phyloP scores from a whole-genome alignment of 2,329 filamentous ascomycete species.

The Penicillium italicum region DNA sequence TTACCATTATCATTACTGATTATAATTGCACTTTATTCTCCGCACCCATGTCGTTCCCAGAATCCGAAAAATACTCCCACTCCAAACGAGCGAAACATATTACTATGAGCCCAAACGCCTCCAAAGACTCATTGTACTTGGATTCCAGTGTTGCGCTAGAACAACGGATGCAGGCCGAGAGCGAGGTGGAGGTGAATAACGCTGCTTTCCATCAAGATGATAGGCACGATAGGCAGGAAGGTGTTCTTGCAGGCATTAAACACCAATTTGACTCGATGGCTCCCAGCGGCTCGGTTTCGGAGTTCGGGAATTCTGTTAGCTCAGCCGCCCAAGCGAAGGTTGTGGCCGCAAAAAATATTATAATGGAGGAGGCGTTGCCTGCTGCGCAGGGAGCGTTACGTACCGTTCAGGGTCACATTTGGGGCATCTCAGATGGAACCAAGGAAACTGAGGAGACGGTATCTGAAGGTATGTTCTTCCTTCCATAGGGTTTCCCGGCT shows the following conservation, averaged over 20 bases:
- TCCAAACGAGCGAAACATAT: neutral
- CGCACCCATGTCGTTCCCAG: neutral
- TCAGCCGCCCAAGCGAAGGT: conserved; percentile 9
- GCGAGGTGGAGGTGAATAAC: neutral
- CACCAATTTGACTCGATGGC: conserved; percentile 9
- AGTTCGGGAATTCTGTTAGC: conserved; percentile 9
- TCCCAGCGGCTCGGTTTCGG: conserved; percentile 1
- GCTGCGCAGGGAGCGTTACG: conserved; percentile 13
- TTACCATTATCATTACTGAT: neutral
- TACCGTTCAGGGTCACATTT: conserved; percentile 8
- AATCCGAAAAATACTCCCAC: neutral
- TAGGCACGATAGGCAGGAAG: neutral
- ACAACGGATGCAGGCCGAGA: neutral
- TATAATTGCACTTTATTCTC: neutral
- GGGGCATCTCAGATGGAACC: neutral
- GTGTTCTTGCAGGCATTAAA: conserved; percentile 4
- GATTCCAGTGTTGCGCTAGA: neutral
- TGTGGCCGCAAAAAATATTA: conserved; percentile 9
- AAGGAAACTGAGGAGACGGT: neutral
- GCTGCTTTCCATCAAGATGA: neutral
- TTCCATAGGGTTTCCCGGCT: neutral
- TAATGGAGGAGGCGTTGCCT: conserved; percentile 13
- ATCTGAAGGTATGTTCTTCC: conserved; percentile 1
- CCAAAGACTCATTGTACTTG: neutral
- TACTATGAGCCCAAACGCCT: conserved; percentile 5